These are phyloP conservation scores for Carex cristatella DNA, from an alignment of 176 grass and related monocot genomes.

Conservation along the genomic window DNA sequence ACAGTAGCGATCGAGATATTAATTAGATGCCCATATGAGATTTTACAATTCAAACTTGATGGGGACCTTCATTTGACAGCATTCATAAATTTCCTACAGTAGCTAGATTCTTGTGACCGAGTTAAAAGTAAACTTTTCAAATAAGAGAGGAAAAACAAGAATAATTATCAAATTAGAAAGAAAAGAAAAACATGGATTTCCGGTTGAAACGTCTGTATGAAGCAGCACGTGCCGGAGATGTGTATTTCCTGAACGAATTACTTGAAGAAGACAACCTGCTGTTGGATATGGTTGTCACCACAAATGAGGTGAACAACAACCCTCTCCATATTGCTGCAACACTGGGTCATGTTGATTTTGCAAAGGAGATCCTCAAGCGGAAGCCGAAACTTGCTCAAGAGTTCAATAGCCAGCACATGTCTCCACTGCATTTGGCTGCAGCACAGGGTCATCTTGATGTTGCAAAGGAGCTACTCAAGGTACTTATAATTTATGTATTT, in stretches of 20 bases:
- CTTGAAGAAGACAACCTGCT: not conserved
- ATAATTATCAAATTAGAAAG: not conserved
- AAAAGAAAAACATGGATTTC: not conserved
- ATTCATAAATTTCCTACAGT: no score
- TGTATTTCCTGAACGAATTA: not conserved
- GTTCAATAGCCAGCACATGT: not conserved
- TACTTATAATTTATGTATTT: not conserved
- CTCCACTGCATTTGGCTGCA: slow-evolving; percentile 10
- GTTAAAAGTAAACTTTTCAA: no score
- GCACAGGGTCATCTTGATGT: not conserved
- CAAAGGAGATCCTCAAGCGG: not conserved
- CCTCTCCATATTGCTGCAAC: slow-evolving; percentile 13
- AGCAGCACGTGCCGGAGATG: slow-evolving; percentile 2
- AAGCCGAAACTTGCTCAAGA: not conserved
- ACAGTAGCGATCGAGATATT: no score
- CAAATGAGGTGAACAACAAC: not conserved
- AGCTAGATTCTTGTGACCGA: no score
- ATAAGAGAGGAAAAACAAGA: no score
- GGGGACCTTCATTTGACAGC: no score
- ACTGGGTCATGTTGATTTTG: slow-evolving; percentile 6
- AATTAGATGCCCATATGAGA: no score
- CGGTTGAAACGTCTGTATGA: not conserved
- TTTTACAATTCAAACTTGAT: no score
- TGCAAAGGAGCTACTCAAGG: not conserved
- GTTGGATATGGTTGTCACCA: not conserved